Percentiles rank a stretch among this genome's conserved stretches.
These are phyloP conservation scores for Lachancea cidri DNA, from an alignment of 805 yeast species.

Conservation along the genomic window DNA sequence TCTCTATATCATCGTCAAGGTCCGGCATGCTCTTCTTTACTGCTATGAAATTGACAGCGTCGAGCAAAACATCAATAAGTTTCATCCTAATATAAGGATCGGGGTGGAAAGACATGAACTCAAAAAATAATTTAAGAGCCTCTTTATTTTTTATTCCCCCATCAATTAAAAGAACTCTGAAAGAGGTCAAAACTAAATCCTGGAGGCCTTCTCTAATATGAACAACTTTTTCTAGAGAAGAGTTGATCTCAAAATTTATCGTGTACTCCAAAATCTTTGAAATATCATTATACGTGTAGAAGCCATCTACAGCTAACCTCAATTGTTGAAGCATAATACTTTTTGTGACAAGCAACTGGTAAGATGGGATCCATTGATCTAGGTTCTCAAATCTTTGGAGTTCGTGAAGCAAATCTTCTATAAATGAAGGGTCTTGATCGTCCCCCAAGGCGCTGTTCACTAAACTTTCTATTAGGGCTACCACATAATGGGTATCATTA, in stretches of 20 bases:
- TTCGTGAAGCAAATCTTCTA: conserved; percentile 53
- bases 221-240: conserved; percentile 23
- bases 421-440: conserved; percentile 35
- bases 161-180: conserved; percentile 58
- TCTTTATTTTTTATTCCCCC: conserved; percentile 72
- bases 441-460: conserved; percentile 37
- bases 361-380: conserved; percentile 84
- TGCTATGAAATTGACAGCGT: conserved; percentile 62
- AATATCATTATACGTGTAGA: conserved; percentile 40
- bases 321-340: conserved; percentile 60
- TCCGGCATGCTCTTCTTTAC: conserved; percentile 53
- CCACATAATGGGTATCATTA: conserved; percentile 65
- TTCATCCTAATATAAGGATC: conserved; percentile 48
- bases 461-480: conserved; percentile 51
- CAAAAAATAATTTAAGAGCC: conserved; percentile 58
- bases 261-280: conserved; percentile 50
- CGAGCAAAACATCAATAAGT: conserved; percentile 43
- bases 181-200: conserved; percentile 61
- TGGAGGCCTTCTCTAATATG: conserved; percentile 29
- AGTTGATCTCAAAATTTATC: conserved; percentile 37
- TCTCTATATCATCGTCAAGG: conserved; percentile 59
- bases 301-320: conserved; percentile 50
- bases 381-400: conserved; percentile 69
- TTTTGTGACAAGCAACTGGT: conserved; percentile 39
- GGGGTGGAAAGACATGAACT: conserved; percentile 49